Base-by-base conservation (phyloP, 2,329 filamentous ascomycete genomes). In the Pyrenophora tritici-repentis region DNA sequence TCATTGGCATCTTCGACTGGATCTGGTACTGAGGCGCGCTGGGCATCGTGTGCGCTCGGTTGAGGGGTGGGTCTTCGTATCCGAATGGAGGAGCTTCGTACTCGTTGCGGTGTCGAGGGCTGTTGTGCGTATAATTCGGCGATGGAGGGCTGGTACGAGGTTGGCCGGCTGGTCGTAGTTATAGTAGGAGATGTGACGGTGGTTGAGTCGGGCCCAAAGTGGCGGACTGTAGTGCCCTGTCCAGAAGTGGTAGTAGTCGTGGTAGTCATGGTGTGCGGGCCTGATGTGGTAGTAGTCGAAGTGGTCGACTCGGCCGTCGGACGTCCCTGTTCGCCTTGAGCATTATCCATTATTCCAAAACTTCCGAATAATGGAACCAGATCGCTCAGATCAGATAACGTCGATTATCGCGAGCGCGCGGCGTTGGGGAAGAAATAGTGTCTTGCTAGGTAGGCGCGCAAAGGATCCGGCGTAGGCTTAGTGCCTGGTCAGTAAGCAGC, bases 121-220 rank as follows among this genome's bases (percentile, higher is more conserved):
- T 17, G 24, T 13, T 32, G 18, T 36, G 54, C 26, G 12, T 59
- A 50, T 24, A 53, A 33, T 29, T 43, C 43, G 1, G 44, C 17
- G 48, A 57, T 33, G 22, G 58, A 54, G 12, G 44, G 14, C 44
- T 58, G 64, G 1, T 55, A 41, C 12, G 44, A 14, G 3, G 65
- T 58, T 3, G 40, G 33, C 12, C 55, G 61, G 10, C 58, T 54
- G 8, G 64, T 68, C 7, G 70, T 71, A 3, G 67, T 71, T 35
- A 68, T 50, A 6, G 68, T 67, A 17, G 69, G 69, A 42, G 62
- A 58, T 6, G 59, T 63, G 29, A 60, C 42, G 12, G 67, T 71
- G 1, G 60, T 63, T 10, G 66, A 62, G 18, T 63, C 61, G 7
- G 66, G 59, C 9, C 56, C 60, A 52, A 53, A 63, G 32, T 59